Percentiles rank a stretch among this genome's conserved stretches.
These are phyloP conservation scores for Kwoniella botswanensis DNA, from an alignment of 768 basidiomycete species.

Conservation along the genomic window DNA sequence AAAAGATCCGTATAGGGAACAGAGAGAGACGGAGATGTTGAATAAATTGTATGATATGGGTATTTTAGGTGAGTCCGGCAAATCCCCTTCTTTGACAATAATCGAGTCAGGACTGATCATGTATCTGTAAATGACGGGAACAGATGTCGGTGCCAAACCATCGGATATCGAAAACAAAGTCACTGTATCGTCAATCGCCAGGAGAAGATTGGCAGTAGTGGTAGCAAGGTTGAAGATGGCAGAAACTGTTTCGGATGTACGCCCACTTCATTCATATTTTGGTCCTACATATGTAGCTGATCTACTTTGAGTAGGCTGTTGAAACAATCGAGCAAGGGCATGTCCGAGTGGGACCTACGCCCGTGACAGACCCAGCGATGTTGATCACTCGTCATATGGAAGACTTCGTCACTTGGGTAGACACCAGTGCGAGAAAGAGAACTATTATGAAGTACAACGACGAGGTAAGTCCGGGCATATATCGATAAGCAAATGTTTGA, in stretches of 20 bases:
- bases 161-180: slow-evolving; percentile 93
- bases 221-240: slow-evolving; percentile 93
- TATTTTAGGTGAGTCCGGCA: slow-evolving; percentile 65
- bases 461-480: slow-evolving; percentile 65
- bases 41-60: slow-evolving; percentile 98
- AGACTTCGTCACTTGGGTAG: slow-evolving; percentile 99
- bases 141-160: slow-evolving; percentile 79
- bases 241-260: slow-evolving; percentile 88
- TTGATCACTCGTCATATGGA: slow-evolving; percentile 97
- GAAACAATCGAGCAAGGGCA: slow-evolving; percentile 99
- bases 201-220: slow-evolving; percentile 87
- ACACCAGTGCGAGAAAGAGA: slow-evolving; percentile 93
- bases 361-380: slow-evolving; percentile 93
- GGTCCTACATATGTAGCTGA: background rate
- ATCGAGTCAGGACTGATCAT: too few species aligned
- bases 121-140: too few species aligned
- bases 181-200: slow-evolving; percentile 91
- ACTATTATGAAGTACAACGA: slow-evolving; percentile 96
- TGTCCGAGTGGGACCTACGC: slow-evolving; percentile 93
- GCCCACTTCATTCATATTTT: slow-evolving; percentile 54
- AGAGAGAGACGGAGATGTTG: slow-evolving; percentile 84
- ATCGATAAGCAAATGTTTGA: too few species aligned
- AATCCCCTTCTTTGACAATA: background rate
- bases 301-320: slow-evolving; percentile 65
- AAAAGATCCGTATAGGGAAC: slow-evolving; percentile 82